phyloP scores from a whole-genome alignment of 1,139 yeast genomes.

The Scheffersomyces lignicola region DNA sequence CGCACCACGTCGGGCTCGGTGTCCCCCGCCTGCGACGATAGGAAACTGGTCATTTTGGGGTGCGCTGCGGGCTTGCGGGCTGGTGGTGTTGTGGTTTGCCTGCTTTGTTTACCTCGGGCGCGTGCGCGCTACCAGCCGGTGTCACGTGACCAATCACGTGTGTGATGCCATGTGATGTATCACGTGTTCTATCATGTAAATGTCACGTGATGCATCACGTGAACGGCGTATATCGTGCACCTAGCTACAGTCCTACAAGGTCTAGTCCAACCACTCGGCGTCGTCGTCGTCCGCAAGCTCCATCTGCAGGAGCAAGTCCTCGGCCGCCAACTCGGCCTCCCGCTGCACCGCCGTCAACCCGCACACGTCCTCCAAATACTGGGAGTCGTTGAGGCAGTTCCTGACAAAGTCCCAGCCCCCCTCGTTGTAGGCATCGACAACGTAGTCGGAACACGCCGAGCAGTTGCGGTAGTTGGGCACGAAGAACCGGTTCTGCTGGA shows the following conservation, averaged over 20 bases:
- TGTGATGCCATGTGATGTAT: too few relatives aligned
- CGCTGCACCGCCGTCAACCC: constrained; percentile 75
- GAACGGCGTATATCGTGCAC: too few relatives aligned
- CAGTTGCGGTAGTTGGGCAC: constrained; percentile 77
- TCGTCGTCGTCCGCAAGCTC: constrained; percentile 42
- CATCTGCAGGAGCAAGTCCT: constrained; percentile 35
- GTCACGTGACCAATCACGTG: too few relatives aligned
- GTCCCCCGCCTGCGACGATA: constrained; percentile 13
- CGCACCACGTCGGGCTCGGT: constrained; percentile 16
- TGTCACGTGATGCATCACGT: too few relatives aligned
- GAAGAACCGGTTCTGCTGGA: constrained; percentile 59
- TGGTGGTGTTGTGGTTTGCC: constrained; percentile 1
- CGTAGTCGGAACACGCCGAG: constrained; percentile 75
- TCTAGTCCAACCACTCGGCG: constrained; percentile 6
- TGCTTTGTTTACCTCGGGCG: constrained; percentile 1
- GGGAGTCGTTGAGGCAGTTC: constrained; percentile 62
- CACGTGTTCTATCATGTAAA: too few relatives aligned
- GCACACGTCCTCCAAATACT: constrained; percentile 69
- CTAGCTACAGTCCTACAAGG: too few relatives aligned
- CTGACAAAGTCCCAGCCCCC: constrained; percentile 82
- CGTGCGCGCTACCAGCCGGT: too few relatives aligned
- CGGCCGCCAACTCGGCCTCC: constrained; percentile 65
- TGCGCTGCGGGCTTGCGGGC: background rate
- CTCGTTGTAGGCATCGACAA: constrained; percentile 48
- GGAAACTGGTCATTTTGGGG: constrained; percentile 14